phyloP scores from a whole-genome alignment of 139 green algal species.

The Marvania coccoides region DNA sequence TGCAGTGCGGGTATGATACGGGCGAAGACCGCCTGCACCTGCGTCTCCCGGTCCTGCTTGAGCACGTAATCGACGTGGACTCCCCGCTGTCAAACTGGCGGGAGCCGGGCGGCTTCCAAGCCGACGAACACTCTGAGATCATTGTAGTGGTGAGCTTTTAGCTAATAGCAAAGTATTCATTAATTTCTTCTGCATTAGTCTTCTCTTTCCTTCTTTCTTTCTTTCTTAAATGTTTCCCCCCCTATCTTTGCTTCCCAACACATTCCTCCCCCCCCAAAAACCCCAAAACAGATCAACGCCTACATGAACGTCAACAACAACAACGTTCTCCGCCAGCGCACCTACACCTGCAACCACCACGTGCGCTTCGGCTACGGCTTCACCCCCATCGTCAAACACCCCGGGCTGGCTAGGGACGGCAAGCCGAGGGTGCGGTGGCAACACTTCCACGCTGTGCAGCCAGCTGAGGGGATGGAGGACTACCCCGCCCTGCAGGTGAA shows the following conservation, averaged over 20 bases:
- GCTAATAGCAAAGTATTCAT: not conserved
- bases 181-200: not conserved
- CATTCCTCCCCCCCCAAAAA: not conserved
- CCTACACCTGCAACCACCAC: conserved; percentile 34
- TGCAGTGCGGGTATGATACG: conserved; percentile 31
- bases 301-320: conserved; percentile 34
- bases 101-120: conserved; percentile 13
- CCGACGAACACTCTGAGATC: conserved; percentile 45
- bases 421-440: conserved; percentile 34
- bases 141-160: conserved; percentile 39
- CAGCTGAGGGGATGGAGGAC: not conserved
- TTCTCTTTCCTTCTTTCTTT: not conserved
- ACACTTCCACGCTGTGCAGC: conserved; percentile 28
- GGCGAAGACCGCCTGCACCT: conserved; percentile 40
- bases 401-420: conserved; percentile 14
- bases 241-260: not conserved
- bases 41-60: conserved; percentile 49
- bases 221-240: not conserved
- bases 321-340: conserved; percentile 43
- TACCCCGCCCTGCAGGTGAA: not conserved
- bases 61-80: conserved; percentile 47
- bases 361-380: conserved; percentile 37
- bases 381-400: conserved; percentile 33
- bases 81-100: conserved; percentile 35
- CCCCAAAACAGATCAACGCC: conserved; percentile 28